Evolutionary conservation across 441 rosid genomes (phyloP), one percentile per base, ranked within the genome.

Genomic region (Croton laevigatus): DNA sequence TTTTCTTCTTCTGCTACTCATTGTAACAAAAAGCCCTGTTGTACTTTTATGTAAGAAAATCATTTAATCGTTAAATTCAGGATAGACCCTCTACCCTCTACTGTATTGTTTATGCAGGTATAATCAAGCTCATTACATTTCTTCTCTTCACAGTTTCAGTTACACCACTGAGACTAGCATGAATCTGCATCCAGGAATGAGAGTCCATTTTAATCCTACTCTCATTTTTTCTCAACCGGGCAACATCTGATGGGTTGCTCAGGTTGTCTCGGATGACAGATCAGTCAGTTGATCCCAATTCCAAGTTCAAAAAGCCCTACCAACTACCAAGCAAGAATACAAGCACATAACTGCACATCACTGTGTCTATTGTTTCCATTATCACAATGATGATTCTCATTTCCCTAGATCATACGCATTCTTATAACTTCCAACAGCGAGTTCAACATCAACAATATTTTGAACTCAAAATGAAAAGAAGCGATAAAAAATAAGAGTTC

Each of bases 1-100:
- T 48, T 44, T 66, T 53, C 27, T 19, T 19, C 20, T 27, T 37
- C 61, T 78, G 69, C 68, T 70, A 62, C 76, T 63, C 71, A 32
- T 59, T 76, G 85, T 77, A 81, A 80, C 63, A 82, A 85, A 88
- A 84, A 57, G 64, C 64, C 68, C 70, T 77, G 51, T 44, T 81
- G 79, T 63, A 65, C 71, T 71, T 59, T 59, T 66, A 19, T 45
- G 70, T 59, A 69, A 80, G 79, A 75, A 78, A 76, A 53, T 74
- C 77, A 37, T 84, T 73, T 53, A 19, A 53, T 19, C 19, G 57
- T 9, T 67, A 77, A 63, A 70, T 62, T 59, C 62, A 42, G 61
- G 69, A 70, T 27, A 63, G 61, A 68, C 36, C 19, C 66, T 65
- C 57, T 74, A 58, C 40, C 48, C 64, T 60, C 60, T 54, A 65